Evolutionary conservation across 352 stramenopile species (phyloP).

Genomic region (Discostella stelligera): DNA sequence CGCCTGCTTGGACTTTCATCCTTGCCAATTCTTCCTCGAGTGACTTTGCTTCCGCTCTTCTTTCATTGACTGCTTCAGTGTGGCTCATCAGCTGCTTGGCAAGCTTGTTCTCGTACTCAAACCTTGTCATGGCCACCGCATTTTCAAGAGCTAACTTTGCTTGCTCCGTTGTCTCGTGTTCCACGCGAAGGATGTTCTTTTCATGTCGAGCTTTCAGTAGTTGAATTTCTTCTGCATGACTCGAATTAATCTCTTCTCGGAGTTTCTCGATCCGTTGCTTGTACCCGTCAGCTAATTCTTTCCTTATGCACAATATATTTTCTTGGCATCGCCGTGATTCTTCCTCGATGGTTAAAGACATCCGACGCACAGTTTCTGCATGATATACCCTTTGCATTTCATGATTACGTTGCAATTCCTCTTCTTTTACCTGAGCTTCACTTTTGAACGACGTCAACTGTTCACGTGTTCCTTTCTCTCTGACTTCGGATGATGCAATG

Average conservation of each 20-base stretch:
- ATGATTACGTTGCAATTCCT: conserved; percentile 4
- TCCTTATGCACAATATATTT: conserved; percentile 11
- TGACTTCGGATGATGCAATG: conserved; percentile 1
- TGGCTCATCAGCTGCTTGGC: conserved; percentile 6
- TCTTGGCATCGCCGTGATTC: conserved; percentile 20
- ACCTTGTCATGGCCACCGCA: conserved; percentile 21
- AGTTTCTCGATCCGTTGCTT: conserved; percentile 17
- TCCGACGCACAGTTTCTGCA: conserved; percentile 13
- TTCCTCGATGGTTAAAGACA: conserved; percentile 29
- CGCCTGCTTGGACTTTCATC: conserved; percentile 7
- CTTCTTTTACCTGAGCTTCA: conserved; percentile 22
- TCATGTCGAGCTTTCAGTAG: conserved; percentile 33
- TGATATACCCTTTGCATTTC: conserved; percentile 26
- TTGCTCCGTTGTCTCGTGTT: conserved; percentile 13
- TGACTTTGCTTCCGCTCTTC: conserved; percentile 11
- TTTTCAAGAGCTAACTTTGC: conserved; percentile 23
- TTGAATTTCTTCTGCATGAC: conserved; percentile 30
- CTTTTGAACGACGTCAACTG: conserved; percentile 17
- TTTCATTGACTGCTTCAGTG: conserved; percentile 16
- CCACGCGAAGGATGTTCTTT: conserved; percentile 14
- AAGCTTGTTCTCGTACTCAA: conserved; percentile 34
- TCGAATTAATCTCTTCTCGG: conserved; percentile 19
- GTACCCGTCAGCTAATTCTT: conserved; percentile 13
- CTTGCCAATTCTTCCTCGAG: conserved; percentile 26
- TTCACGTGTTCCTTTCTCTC: conserved; percentile 18